Conservation (phyloP, 345 rosid species). For the Corchorus olitorius region DNA sequence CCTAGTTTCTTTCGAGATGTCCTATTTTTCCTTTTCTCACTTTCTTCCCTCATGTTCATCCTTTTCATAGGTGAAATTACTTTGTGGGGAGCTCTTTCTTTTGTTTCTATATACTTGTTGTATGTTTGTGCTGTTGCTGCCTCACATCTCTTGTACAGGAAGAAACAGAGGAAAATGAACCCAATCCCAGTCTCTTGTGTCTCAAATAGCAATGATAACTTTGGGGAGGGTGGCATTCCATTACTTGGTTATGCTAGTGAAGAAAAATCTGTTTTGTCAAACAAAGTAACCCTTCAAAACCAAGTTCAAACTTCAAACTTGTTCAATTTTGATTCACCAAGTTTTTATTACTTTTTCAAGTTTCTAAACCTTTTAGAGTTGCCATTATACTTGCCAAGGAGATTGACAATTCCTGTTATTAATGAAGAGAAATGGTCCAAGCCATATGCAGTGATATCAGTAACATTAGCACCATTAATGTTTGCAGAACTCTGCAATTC, state of each 20-base stretch:
- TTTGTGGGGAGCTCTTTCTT: slow-evolving; percentile 62
- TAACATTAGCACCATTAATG: slow-evolving; percentile 66
- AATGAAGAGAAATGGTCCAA: slow-evolving; percentile 78
- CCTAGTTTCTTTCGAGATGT: slow-evolving; percentile 73
- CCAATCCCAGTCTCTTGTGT: slow-evolving; percentile 1
- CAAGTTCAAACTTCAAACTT: slow-evolving; percentile 14
- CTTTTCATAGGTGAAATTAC: slow-evolving; percentile 53
- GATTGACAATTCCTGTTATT: slow-evolving; percentile 75
- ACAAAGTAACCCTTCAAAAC: slow-evolving; percentile 23
- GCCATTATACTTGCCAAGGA: slow-evolving; percentile 82
- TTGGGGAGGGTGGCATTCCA: slow-evolving; percentile 44
- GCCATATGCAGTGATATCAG: slow-evolving; percentile 68
- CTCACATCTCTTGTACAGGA: slow-evolving; percentile 39
- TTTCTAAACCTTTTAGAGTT: slow-evolving; percentile 52
- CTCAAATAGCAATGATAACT: slow-evolving; percentile 25
- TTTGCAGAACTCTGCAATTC: slow-evolving; percentile 58
- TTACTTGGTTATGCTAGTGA: slow-evolving; percentile 55
- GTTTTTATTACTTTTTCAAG: slow-evolving; percentile 28
- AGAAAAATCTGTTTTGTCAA: slow-evolving; percentile 31
- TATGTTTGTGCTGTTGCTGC: slow-evolving; percentile 64
- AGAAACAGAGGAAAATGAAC: slow-evolving; percentile 19
- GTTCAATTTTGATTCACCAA: slow-evolving; percentile 31
- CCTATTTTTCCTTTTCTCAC: slow-evolving; percentile 64
- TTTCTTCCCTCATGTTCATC: slow-evolving; percentile 61
- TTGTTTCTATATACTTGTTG: slow-evolving; percentile 59